Evolutionary conservation across 208 protist species (phyloP).

Genomic region (Trypanosoma avium): DNA sequence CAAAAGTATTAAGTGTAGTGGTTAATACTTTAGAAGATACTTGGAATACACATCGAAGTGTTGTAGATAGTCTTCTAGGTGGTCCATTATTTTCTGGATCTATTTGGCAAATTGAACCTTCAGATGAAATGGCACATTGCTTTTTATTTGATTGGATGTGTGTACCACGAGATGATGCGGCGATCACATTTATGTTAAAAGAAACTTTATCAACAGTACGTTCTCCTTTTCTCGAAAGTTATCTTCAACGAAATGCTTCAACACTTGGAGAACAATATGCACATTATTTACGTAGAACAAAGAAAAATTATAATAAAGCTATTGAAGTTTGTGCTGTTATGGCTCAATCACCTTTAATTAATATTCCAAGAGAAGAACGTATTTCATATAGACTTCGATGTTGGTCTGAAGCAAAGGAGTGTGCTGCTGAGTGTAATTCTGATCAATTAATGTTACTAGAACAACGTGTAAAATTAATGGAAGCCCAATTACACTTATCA

Average conservation of each 20-base stretch:
- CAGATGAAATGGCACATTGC: slow-evolving; percentile 84
- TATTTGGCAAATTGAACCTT: slow-evolving; percentile 86
- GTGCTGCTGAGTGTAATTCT: slow-evolving; percentile 64
- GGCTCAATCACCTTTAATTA: slow-evolving; percentile 56
- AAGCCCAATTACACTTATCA: slow-evolving; percentile 72
- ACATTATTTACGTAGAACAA: slow-evolving; percentile 64
- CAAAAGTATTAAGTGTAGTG: slow-evolving; percentile 50
- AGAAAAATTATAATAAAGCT: slow-evolving; percentile 61
- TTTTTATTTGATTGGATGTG: slow-evolving; percentile 86
- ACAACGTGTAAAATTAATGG: slow-evolving; percentile 58
- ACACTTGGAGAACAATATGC: slow-evolving; percentile 75
- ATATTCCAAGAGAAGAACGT: slow-evolving; percentile 65
- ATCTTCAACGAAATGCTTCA: slow-evolving; percentile 60
- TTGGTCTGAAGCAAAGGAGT: slow-evolving; percentile 68
- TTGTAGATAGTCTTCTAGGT: slow-evolving; percentile 79
- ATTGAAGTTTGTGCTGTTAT: slow-evolving; percentile 75
- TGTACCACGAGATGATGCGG: slow-evolving; percentile 58
- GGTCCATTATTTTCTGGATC: slow-evolving; percentile 67
- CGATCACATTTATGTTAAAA: slow-evolving; percentile 50
- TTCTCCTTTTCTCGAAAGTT: slow-evolving; percentile 74
- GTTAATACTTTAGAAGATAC: slow-evolving; percentile 56
- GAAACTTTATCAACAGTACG: slow-evolving; percentile 60
- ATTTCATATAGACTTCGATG: slow-evolving; percentile 71
- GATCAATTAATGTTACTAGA: slow-evolving; percentile 68
- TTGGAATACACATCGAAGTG: slow-evolving; percentile 79